These are phyloP conservation scores for Hysterangium stoloniferum DNA, from an alignment of 768 basidiomycete genomes.

Conservation along the genomic window DNA sequence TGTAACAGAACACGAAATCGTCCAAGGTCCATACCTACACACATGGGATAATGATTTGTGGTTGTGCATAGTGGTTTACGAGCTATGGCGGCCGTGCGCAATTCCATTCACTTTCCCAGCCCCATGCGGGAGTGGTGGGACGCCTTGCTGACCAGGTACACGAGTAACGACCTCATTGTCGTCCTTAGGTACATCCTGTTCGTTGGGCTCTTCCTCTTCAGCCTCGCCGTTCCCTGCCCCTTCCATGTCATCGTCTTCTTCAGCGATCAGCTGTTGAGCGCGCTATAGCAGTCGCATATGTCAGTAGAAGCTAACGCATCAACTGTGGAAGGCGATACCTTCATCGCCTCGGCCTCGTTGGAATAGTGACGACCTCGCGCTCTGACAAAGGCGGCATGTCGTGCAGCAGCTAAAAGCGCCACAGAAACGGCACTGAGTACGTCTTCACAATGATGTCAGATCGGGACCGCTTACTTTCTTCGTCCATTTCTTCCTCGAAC, in stretches of 20 bases:
- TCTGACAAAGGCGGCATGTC: slow-evolving; percentile 74
- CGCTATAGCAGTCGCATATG: slow-evolving; percentile 34
- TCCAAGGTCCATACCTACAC: no score
- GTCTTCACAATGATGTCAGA: background rate
- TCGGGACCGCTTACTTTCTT: slow-evolving; percentile 56
- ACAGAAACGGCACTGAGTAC: slow-evolving; percentile 8
- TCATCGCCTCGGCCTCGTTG: slow-evolving; percentile 90
- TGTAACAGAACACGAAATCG: no score
- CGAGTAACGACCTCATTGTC: slow-evolving; percentile 4
- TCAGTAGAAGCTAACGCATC: background rate
- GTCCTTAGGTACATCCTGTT: background rate
- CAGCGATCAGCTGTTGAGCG: slow-evolving; percentile 53
- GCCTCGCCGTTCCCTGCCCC: slow-evolving; percentile 12
- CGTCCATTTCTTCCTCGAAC: slow-evolving; percentile 78
- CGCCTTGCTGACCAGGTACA: slow-evolving; percentile 2
- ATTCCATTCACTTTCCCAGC: background rate
- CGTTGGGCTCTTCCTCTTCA: background rate
- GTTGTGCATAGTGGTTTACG: no score
- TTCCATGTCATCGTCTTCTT: slow-evolving; percentile 49
- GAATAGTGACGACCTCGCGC: slow-evolving; percentile 83
- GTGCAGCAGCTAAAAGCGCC: slow-evolving; percentile 52
- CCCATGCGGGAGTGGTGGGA: slow-evolving; percentile 1
- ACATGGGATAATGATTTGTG: no score
- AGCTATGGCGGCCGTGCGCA: background rate
- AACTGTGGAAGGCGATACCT: slow-evolving; percentile 37